Conservation (phyloP, 129 eudicot species). For the Arctium lappa region DNA sequence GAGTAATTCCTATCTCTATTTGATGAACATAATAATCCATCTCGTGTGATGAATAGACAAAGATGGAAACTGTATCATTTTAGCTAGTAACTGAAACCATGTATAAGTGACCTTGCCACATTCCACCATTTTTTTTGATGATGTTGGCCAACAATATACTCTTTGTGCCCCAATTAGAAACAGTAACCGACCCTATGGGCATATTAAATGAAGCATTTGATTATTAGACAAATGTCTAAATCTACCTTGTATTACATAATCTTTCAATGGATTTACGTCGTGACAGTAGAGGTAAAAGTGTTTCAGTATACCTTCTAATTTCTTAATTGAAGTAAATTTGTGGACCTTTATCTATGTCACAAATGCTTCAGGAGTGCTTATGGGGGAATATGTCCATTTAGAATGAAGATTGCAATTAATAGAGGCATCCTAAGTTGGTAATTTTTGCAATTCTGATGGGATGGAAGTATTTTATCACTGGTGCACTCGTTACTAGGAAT, state of each 20-base stretch:
- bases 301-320: not conserved
- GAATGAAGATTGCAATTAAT: conserved; percentile 10
- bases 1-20: conserved; percentile 7
- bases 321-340: not conserved
- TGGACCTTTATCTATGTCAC: not conserved
- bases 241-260: conserved; percentile 11
- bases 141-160: not conserved
- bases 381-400: not conserved
- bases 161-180: not conserved
- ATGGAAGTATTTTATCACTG: not conserved
- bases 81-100: conserved; percentile 3
- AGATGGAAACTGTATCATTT: conserved; percentile 6
- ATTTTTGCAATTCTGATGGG: not conserved
- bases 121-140: not conserved
- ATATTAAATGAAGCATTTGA: not conserved
- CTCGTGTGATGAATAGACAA: conserved; percentile 7
- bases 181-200: not conserved
- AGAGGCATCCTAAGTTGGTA: not conserved
- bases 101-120: not conserved
- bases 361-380: not conserved
- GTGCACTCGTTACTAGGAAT: conserved; percentile 17
- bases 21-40: not conserved
- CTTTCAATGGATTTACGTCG: conserved; percentile 17
- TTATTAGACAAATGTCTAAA: not conserved
- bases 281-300: not conserved